Evolutionary conservation across 2,329 filamentous ascomycete species (phyloP).

Genomic region (Beauveria rudraprayagi): DNA sequence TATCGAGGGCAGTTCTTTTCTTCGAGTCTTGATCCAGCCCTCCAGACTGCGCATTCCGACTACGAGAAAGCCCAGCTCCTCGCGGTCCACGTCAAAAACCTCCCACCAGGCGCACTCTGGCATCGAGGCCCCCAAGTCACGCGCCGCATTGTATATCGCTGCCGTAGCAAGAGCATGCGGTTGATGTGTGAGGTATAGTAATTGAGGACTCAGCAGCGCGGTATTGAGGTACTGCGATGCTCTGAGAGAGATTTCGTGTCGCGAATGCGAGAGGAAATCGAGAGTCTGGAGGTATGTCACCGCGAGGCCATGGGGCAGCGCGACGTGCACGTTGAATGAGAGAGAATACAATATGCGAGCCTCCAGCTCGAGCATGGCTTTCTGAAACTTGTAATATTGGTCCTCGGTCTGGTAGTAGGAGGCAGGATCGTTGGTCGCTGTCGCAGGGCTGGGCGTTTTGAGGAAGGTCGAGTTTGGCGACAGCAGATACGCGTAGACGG

Average conservation of each 20-base stretch:
- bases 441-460: constrained; percentile 28
- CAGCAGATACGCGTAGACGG: constrained; percentile 75
- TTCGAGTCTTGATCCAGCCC: constrained; percentile 56
- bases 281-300: constrained; percentile 91
- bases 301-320: constrained; percentile 76
- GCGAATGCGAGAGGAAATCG: constrained; percentile 48
- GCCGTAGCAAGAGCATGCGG: constrained; percentile 78
- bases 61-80: constrained; percentile 88
- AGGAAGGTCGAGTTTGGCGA: constrained; percentile 52
- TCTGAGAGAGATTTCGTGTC: constrained; percentile 50
- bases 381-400: constrained; percentile 57
- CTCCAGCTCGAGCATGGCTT: constrained; percentile 64
- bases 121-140: constrained; percentile 67
- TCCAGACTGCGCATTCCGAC: constrained; percentile 76
- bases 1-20: constrained; percentile 43
- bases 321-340: constrained; percentile 76
- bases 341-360: constrained; percentile 66
- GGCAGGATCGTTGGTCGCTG: constrained; percentile 34
- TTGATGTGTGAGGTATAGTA: constrained; percentile 88
- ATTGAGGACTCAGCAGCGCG: constrained; percentile 75
- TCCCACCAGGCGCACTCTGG: constrained; percentile 93
- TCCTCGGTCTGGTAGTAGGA: constrained; percentile 66
- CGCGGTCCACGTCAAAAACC: constrained; percentile 90
- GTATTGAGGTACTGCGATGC: constrained; percentile 78
- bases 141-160: constrained; percentile 81